phyloP scores from a whole-genome alignment of 2,329 filamentous ascomycete species.

The Colletotrichum agaves region DNA sequence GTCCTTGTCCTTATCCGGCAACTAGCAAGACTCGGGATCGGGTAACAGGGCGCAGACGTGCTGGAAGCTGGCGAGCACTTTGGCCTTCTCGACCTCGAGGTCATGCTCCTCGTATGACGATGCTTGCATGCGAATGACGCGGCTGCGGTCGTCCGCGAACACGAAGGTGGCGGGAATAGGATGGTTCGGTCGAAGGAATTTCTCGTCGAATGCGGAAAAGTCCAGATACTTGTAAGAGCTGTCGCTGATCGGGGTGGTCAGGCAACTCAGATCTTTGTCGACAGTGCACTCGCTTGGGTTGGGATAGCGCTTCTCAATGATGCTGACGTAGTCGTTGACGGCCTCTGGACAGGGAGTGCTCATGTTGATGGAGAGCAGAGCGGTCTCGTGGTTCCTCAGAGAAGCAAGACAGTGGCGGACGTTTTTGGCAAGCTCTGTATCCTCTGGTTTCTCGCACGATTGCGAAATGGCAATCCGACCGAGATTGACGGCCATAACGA shows the following conservation, averaged over 20 bases:
- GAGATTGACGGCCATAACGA: too few species aligned
- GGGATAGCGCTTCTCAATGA: too few species aligned
- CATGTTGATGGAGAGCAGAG: too few species aligned
- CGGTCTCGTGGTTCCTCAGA: too few species aligned
- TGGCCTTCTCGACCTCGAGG: not conserved
- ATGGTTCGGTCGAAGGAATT: not conserved
- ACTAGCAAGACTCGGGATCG: not conserved
- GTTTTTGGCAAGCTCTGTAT: too few species aligned
- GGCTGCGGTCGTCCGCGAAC: not conserved
- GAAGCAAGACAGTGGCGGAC: too few species aligned
- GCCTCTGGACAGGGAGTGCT: too few species aligned
- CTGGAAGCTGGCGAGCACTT: not conserved
- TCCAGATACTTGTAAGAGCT: too few species aligned
- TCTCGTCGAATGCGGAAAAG: not conserved
- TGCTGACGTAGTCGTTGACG: not conserved
- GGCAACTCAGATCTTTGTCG: not conserved
- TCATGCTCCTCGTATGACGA: slow-evolving; percentile 1
- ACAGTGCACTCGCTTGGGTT: too few species aligned
- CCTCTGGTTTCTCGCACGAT: too few species aligned
- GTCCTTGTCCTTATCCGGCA: not conserved
- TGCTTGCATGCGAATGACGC: slow-evolving; percentile 3
- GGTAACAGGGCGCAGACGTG: slow-evolving; percentile 13
- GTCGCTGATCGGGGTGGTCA: not conserved
- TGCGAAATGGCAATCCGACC: too few species aligned
- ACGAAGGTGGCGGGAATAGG: not conserved